Evolutionary conservation across 441 rosid species (phyloP).

Genomic region (Breynia disticha): DNA sequence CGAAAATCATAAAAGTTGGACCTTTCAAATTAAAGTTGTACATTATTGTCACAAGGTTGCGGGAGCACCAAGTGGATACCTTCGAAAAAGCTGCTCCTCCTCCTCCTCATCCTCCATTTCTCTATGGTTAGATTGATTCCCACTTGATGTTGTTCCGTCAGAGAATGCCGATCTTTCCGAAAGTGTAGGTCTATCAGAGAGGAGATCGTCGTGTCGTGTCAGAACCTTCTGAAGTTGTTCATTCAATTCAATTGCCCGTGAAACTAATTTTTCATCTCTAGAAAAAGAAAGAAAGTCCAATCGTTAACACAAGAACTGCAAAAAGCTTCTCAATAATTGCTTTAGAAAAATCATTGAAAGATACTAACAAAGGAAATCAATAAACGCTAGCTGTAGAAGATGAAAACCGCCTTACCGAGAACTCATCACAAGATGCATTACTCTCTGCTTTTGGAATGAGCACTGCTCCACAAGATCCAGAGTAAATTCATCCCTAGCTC

Average conservation of each 20-base stretch:
- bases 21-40: neutral
- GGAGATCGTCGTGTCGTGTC: slow-evolving; percentile 59
- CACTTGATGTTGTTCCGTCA: slow-evolving; percentile 15
- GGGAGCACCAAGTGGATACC: slow-evolving; percentile 26
- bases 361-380: too few species aligned
- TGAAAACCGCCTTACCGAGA: slow-evolving; percentile 49
- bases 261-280: slow-evolving; percentile 76
- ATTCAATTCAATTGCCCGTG: slow-evolving; percentile 83
- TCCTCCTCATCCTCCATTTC: slow-evolving; percentile 58
- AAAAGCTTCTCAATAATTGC: too few species aligned
- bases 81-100: slow-evolving; percentile 90
- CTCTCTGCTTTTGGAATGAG: slow-evolving; percentile 94
- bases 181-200: slow-evolving; percentile 35
- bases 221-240: slow-evolving; percentile 85
- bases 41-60: neutral
- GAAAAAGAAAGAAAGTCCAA: neutral
- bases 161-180: slow-evolving; percentile 25
- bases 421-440: slow-evolving; percentile 90
- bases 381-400: neutral
- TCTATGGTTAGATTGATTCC: slow-evolving; percentile 33
- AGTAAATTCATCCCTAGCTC: slow-evolving; percentile 82
- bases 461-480: slow-evolving; percentile 99
- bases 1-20: neutral
- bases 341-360: too few species aligned
- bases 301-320: too few species aligned